phyloP scores from a whole-genome alignment of 1,284 basidiomycete genomes.

The Chalciporus sp. region DNA sequence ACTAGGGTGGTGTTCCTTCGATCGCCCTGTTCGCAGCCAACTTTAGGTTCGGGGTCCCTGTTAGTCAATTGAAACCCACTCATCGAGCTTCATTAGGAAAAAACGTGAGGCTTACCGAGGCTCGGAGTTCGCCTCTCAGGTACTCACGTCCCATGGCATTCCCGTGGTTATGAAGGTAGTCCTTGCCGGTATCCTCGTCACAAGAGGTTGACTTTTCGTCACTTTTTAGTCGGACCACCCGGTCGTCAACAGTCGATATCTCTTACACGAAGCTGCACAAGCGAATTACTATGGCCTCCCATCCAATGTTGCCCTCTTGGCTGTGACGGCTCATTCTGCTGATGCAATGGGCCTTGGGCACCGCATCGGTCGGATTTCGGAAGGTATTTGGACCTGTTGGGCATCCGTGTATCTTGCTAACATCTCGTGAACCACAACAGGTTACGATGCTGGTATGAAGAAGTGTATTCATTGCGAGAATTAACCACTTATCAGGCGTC shows the following conservation, averaged over 20 bases:
- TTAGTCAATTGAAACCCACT: background rate
- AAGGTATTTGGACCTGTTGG: constrained; percentile 11
- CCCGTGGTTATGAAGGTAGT: constrained; percentile 56
- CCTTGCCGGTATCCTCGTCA: background rate
- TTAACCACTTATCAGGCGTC: constrained; percentile 8
- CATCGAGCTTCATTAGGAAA: constrained; percentile 40
- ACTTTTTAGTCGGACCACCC: constrained; percentile 44
- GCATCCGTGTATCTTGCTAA: background rate
- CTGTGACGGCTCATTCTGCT: constrained; percentile 63
- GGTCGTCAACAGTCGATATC: constrained; percentile 57
- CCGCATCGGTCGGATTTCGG: constrained; percentile 56
- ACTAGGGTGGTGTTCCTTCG: constrained; percentile 48
- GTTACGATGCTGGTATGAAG: constrained; percentile 42
- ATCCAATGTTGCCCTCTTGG: constrained; percentile 45
- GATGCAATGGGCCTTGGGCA: constrained; percentile 62
- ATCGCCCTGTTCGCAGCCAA: constrained; percentile 74
- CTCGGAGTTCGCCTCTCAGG: constrained; percentile 62
- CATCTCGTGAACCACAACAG: constrained; percentile 24
- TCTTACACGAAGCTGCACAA: constrained; percentile 68
- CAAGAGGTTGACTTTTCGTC: background rate
- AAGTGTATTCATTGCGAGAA: too few species aligned
- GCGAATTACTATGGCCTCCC: constrained; percentile 58
- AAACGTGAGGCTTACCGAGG: constrained; percentile 69
- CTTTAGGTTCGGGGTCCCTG: constrained; percentile 36
- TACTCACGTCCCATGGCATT: constrained; percentile 58